Conservation (phyloP, 1,139 yeast genomes). For the Suhomyces bribrorum region DNA sequence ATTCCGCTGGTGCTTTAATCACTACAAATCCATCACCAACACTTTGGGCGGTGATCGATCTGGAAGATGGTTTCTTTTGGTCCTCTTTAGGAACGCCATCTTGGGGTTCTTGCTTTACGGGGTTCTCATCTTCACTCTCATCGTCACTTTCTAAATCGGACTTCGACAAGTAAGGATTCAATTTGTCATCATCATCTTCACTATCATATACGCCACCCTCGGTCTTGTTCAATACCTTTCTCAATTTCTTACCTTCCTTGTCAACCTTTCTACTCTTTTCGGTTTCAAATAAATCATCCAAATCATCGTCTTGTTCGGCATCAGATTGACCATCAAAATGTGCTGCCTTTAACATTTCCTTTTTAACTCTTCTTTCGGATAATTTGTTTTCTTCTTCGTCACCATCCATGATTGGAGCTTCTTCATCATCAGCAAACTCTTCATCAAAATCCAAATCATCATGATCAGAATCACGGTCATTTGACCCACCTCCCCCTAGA, state of each 20-base stretch:
- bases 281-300: slow-evolving; percentile 66
- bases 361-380: slow-evolving; percentile 83
- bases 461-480: slow-evolving; percentile 72
- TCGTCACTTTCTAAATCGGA: slow-evolving; percentile 67
- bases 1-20: slow-evolving; percentile 61
- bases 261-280: slow-evolving; percentile 72
- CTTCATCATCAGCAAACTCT: slow-evolving; percentile 98
- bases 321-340: slow-evolving; percentile 66
- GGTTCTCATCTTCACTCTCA: slow-evolving; percentile 33
- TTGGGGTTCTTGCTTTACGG: slow-evolving; percentile 47
- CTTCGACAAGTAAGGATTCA: slow-evolving; percentile 78
- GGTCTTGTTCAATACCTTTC: slow-evolving; percentile 79
- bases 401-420: slow-evolving; percentile 97
- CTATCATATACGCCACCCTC: slow-evolving; percentile 92
- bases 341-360: slow-evolving; percentile 85
- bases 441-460: slow-evolving; percentile 95
- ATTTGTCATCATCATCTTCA: slow-evolving; percentile 73
- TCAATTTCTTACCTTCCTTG: slow-evolving; percentile 85
- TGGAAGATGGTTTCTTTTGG: slow-evolving; percentile 14
- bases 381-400: slow-evolving; percentile 93
- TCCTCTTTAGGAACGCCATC: slow-evolving; percentile 26
- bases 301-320: slow-evolving; percentile 58
- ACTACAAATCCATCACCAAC: slow-evolving; percentile 67
- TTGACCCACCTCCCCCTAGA: slow-evolving; percentile 50
- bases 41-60: slow-evolving; percentile 48